Evolutionary conservation across 257 asterid species (phyloP).

Genomic region (Solanum chilense): DNA sequence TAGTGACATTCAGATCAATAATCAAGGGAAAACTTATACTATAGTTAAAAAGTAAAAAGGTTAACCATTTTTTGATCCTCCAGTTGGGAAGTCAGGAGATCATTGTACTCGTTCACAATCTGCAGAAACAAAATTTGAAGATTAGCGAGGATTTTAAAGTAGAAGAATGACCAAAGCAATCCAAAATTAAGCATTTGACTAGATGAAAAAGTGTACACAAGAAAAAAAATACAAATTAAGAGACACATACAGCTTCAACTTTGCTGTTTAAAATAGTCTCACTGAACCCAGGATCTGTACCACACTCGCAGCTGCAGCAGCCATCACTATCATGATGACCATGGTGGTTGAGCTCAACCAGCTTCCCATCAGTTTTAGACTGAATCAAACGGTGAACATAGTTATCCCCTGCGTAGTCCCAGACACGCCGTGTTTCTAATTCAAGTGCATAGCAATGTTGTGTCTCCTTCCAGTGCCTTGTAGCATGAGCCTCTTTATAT

Average conservation of each 20-base stretch:
- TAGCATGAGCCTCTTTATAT: slow-evolving; percentile 74
- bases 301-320: slow-evolving; percentile 26
- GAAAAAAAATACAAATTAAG: not conserved
- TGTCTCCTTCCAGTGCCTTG: slow-evolving; percentile 89
- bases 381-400: slow-evolving; percentile 95
- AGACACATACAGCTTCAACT: slow-evolving; percentile 63
- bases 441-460: slow-evolving; percentile 96
- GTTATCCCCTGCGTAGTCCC: slow-evolving; percentile 95
- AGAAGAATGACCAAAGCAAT: not conserved
- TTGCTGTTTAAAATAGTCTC: slow-evolving; percentile 49
- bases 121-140: slow-evolving; percentile 21
- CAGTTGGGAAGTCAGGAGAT: slow-evolving; percentile 80
- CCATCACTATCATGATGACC: slow-evolving; percentile 36
- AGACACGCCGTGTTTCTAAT: slow-evolving; percentile 91
- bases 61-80: slow-evolving; percentile 81
- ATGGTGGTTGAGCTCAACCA: slow-evolving; percentile 80
- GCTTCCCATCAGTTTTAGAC: slow-evolving; percentile 89
- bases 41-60: slow-evolving; percentile 1
- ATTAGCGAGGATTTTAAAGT: not conserved
- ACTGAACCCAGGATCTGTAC: slow-evolving; percentile 25
- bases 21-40: not conserved
- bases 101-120: slow-evolving; percentile 89
- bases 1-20: not conserved
- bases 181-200: not conserved
- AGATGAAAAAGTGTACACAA: not conserved